Percentiles rank a stretch among this genome's conserved stretches.
These are phyloP conservation scores for Avena atlantica DNA, from an alignment of 176 grass and related monocot genomes.

Conservation along the genomic window DNA sequence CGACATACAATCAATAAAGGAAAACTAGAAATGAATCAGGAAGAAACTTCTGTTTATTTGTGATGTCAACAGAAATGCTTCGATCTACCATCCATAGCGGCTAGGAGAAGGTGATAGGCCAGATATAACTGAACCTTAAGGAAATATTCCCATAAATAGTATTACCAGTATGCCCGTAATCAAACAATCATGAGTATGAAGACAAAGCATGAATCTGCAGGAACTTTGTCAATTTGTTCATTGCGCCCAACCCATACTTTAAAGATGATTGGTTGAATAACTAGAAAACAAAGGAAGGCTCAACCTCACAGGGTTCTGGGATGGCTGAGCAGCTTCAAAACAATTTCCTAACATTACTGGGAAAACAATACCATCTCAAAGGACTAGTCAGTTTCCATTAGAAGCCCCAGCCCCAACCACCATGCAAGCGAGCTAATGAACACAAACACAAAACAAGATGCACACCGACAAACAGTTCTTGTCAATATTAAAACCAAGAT, in stretches of 20 bases:
- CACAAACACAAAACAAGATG: slow-evolving; percentile 25
- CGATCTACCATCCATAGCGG: background rate
- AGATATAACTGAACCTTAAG: slow-evolving; percentile 12
- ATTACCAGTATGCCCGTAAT: slow-evolving; percentile 1
- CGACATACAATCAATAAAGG: slow-evolving; percentile 32
- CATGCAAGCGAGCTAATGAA: slow-evolving; percentile 26
- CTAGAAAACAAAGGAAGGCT: background rate
- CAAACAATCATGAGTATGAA: background rate
- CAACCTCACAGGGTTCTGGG: slow-evolving; percentile 36
- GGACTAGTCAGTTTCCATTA: background rate
- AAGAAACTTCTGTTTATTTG: slow-evolving; percentile 34
- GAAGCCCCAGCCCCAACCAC: background rate
- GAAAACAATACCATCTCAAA: slow-evolving; percentile 33
- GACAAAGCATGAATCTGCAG: slow-evolving; percentile 12
- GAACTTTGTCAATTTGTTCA: background rate
- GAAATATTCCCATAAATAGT: slow-evolving; percentile 5
- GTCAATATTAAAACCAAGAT: slow-evolving; percentile 1
- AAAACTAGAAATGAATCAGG: slow-evolving; percentile 9
- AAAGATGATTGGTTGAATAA: slow-evolving; percentile 17
- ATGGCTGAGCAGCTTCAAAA: background rate
- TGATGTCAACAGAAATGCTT: slow-evolving; percentile 17
- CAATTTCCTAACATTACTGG: background rate
- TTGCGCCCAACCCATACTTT: slow-evolving; percentile 8
- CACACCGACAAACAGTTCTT: background rate
- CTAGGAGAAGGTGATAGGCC: slow-evolving; percentile 29